Conservation (phyloP, 768 basidiomycete genomes). For the Rhizopogon rudus region DNA sequence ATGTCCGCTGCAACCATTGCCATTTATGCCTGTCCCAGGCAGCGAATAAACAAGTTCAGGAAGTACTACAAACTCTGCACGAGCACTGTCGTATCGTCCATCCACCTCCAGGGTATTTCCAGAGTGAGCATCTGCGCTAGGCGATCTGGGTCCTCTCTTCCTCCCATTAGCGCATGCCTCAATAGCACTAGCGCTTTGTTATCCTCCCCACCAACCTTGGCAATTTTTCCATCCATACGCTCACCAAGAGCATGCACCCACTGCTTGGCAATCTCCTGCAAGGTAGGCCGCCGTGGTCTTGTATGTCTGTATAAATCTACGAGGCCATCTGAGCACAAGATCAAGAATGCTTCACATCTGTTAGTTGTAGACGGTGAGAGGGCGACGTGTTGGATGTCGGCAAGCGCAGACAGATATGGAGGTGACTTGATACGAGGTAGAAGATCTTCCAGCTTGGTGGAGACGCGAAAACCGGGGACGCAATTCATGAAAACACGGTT, state of each 20-base stretch:
- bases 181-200: slow-evolving; percentile 37
- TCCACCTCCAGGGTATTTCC: slow-evolving; percentile 44
- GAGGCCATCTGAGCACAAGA: slow-evolving; percentile 52
- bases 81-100: slow-evolving; percentile 55
- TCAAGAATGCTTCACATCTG: slow-evolving; percentile 27
- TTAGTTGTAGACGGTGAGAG: slow-evolving; percentile 18
- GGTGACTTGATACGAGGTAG: slow-evolving; percentile 44
- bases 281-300: slow-evolving; percentile 16
- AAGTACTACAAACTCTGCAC: slow-evolving; percentile 19
- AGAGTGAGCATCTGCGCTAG: slow-evolving; percentile 44
- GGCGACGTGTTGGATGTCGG: slow-evolving; percentile 39
- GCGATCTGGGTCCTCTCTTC: slow-evolving; percentile 33
- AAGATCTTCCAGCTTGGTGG: slow-evolving; percentile 35
- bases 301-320: slow-evolving; percentile 25
- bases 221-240: neutral
- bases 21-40: too few relatives aligned
- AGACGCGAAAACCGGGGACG: slow-evolving; percentile 31
- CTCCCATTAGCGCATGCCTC: slow-evolving; percentile 30
- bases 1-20: too few relatives aligned
- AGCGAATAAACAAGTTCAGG: too few relatives aligned
- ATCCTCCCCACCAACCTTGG: slow-evolving; percentile 1
- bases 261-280: slow-evolving; percentile 19
- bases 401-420: slow-evolving; percentile 44
- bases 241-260: slow-evolving; percentile 33
- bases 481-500: slow-evolving; percentile 40